Percentiles rank a stretch among this genome's conserved stretches.
Evolutionary conservation across 768 basidiomycete genomes (phyloP).

Genomic region (Terana coerulea): DNA sequence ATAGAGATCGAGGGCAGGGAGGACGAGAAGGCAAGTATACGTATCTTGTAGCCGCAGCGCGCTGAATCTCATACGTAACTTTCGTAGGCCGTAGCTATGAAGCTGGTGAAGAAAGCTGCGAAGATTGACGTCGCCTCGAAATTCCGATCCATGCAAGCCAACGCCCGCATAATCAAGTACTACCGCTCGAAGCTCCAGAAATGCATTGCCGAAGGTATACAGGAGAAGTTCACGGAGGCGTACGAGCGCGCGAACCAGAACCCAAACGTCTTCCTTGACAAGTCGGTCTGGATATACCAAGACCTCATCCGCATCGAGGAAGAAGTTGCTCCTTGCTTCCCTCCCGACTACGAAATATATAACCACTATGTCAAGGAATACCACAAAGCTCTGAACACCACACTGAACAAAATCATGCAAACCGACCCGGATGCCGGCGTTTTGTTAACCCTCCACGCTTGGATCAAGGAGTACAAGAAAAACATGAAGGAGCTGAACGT

Average conservation of each 20-base stretch:
- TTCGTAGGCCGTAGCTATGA: slow-evolving; percentile 82
- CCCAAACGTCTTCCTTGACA: slow-evolving; percentile 70
- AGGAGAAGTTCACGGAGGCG: slow-evolving; percentile 62
- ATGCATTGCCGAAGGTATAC: slow-evolving; percentile 74
- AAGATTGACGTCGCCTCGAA: slow-evolving; percentile 91
- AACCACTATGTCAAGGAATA: slow-evolving; percentile 82
- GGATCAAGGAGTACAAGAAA: slow-evolving; percentile 94
- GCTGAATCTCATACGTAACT: not conserved
- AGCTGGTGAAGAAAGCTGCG: slow-evolving; percentile 90
- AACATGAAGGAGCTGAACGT: slow-evolving; percentile 94
- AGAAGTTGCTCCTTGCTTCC: slow-evolving; percentile 89
- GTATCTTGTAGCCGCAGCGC: not conserved
- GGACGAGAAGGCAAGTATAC: slow-evolving; percentile 80
- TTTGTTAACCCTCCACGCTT: slow-evolving; percentile 81
- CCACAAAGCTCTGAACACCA: slow-evolving; percentile 78
- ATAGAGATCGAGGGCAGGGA: slow-evolving; percentile 89
- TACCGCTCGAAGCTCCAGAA: slow-evolving; percentile 89
- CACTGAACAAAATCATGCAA: slow-evolving; percentile 64
- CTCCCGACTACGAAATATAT: slow-evolving; percentile 87
- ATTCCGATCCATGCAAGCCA: slow-evolving; percentile 90
- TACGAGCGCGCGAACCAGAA: slow-evolving; percentile 60
- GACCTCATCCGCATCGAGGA: slow-evolving; percentile 91
- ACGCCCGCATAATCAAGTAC: slow-evolving; percentile 91
- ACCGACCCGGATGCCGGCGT: slow-evolving; percentile 85
- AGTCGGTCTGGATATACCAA: slow-evolving; percentile 88